Evolutionary conservation across 257 asterid genomes (phyloP).

Genomic region (Jasminum sambac): DNA sequence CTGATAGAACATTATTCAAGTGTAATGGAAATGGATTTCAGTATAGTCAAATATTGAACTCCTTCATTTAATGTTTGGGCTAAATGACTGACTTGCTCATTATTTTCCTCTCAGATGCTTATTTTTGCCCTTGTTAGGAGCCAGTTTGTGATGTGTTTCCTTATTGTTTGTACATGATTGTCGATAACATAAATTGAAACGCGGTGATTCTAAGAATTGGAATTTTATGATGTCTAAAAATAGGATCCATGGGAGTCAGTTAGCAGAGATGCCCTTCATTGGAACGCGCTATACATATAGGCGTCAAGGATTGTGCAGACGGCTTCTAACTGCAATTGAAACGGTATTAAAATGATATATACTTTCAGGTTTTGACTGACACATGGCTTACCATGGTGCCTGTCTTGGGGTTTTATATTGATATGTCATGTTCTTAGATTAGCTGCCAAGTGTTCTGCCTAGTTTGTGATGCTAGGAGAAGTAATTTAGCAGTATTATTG

Average conservation of each 20-base stretch:
- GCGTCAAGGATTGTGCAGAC: slow-evolving; percentile 91
- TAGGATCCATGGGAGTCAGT: slow-evolving; percentile 79
- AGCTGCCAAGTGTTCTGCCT: slow-evolving; percentile 10
- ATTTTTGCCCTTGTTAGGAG: background rate
- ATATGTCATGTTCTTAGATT: slow-evolving; percentile 3
- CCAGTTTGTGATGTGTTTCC: slow-evolving; percentile 6
- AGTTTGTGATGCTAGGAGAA: slow-evolving; percentile 10
- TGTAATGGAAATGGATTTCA: background rate
- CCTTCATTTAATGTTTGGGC: slow-evolving; percentile 13
- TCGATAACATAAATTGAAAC: background rate
- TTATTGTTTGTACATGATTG: slow-evolving; percentile 1
- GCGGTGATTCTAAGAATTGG: background rate
- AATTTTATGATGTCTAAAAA: slow-evolving; percentile 21
- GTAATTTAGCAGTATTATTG: background rate
- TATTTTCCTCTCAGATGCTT: slow-evolving; percentile 5
- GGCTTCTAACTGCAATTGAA: slow-evolving; percentile 72
- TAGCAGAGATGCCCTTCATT: slow-evolving; percentile 98
- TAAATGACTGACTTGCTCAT: background rate
- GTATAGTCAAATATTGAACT: background rate
- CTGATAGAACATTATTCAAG: background rate
- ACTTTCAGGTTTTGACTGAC: background rate
- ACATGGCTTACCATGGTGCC: background rate
- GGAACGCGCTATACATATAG: slow-evolving; percentile 77
- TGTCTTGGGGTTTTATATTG: slow-evolving; percentile 9
- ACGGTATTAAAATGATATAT: slow-evolving; percentile 45